Percentiles rank a stretch among this genome's conserved stretches.
Conservation (phyloP, 139 green algal species). For the Nannochloris sp. region DNA sequence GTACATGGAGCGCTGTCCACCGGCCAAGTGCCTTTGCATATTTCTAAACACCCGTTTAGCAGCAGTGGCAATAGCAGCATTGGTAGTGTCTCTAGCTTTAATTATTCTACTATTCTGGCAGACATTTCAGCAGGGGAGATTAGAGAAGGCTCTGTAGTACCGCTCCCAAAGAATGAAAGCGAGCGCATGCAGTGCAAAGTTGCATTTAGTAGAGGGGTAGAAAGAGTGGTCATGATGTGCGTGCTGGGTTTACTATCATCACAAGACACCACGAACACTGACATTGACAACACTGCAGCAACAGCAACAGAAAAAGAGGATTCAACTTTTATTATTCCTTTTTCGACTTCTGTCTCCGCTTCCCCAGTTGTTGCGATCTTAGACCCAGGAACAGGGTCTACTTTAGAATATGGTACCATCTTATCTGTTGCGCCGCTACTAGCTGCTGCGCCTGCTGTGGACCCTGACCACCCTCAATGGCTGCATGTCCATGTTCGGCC, state of each 20-base stretch:
- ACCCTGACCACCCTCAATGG: slow-evolving; percentile 57
- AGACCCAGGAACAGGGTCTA: slow-evolving; percentile 32
- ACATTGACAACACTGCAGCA: background rate
- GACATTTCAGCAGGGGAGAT: slow-evolving; percentile 15
- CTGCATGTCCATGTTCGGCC: slow-evolving; percentile 52
- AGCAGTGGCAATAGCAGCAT: background rate
- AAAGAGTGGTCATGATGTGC: background rate
- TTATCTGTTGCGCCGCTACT: slow-evolving; percentile 69
- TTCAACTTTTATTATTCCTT: too few relatives aligned
- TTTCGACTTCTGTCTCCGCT: too few relatives aligned
- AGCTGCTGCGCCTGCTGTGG: slow-evolving; percentile 39
- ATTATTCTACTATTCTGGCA: background rate
- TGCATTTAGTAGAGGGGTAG: background rate
- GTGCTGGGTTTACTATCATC: background rate
- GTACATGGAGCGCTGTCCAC: slow-evolving; percentile 28
- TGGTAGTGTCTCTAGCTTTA: background rate
- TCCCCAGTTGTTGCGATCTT: slow-evolving; percentile 55
- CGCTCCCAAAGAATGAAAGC: slow-evolving; percentile 11
- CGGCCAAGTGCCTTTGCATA: background rate
- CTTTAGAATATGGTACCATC: slow-evolving; percentile 40
- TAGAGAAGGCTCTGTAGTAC: slow-evolving; percentile 11
- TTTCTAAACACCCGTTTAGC: background rate
- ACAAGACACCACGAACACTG: background rate
- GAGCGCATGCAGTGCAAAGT: slow-evolving; percentile 15
- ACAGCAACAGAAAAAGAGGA: too few relatives aligned